phyloP scores from a whole-genome alignment of 768 basidiomycete species.

The Pleurotus salmoneostramineus region DNA sequence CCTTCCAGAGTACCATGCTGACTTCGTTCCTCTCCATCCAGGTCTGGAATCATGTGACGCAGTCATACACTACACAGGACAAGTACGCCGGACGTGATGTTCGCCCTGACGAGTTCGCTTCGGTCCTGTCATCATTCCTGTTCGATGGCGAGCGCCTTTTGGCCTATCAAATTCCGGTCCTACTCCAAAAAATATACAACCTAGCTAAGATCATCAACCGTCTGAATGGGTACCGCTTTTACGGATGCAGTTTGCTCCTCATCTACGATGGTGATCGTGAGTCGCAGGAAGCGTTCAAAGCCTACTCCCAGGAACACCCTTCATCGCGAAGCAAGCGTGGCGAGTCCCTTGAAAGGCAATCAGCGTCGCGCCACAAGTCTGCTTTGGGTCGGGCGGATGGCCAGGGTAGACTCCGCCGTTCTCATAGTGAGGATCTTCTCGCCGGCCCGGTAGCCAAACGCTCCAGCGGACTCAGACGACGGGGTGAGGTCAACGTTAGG shows the following conservation, averaged over 20 bases:
- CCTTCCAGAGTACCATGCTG: slow-evolving; percentile 4
- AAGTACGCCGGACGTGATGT: slow-evolving; percentile 96
- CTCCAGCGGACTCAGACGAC: slow-evolving; percentile 60
- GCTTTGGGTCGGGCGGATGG: slow-evolving; percentile 31
- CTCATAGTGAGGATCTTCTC: slow-evolving; percentile 78
- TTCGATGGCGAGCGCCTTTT: slow-evolving; percentile 80
- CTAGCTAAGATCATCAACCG: slow-evolving; percentile 87
- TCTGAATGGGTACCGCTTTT: slow-evolving; percentile 95
- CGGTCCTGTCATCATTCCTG: slow-evolving; percentile 79
- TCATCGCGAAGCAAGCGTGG: slow-evolving; percentile 72
- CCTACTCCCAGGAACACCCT: slow-evolving; percentile 58
- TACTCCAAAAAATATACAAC: slow-evolving; percentile 91
- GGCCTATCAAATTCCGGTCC: slow-evolving; percentile 86
- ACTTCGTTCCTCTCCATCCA: slow-evolving; percentile 22
- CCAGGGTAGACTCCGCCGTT: slow-evolving; percentile 56
- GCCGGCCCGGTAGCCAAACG: slow-evolving; percentile 64
- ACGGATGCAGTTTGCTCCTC: slow-evolving; percentile 93
- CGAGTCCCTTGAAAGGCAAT: slow-evolving; percentile 67
- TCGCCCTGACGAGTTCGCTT: slow-evolving; percentile 78
- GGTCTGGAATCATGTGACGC: slow-evolving; percentile 90
- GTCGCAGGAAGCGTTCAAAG: slow-evolving; percentile 71
- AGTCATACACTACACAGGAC: slow-evolving; percentile 89
- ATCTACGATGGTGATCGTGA: slow-evolving; percentile 97
- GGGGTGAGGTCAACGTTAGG: slow-evolving; percentile 93
- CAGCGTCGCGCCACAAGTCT: slow-evolving; percentile 29